Evolutionary conservation across 1,139 yeast species (phyloP), one percentile per base, ranked within the genome.

Genomic region (Debaryomycetaceae sp.): DNA sequence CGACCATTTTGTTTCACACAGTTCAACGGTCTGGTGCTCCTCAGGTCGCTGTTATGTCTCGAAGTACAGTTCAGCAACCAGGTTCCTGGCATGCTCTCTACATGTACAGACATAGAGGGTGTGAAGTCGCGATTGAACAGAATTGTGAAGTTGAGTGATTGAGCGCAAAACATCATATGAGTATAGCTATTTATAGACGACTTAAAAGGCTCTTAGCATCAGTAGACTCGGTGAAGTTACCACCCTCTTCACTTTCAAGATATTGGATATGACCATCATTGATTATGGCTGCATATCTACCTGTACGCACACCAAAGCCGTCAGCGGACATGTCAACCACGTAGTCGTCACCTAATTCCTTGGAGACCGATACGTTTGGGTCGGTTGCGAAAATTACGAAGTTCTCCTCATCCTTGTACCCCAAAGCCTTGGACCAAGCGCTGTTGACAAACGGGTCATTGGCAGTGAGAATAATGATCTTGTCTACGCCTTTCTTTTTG

Each of bases 351-450:
- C 93, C 95, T 52, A 83, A 69, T 42, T 80, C 68, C 58, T 74
- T 70, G 45, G 89, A 78, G 58, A 87, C 82, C 36, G 68, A 66
- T 43, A 83, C 83, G 47, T 77, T 78, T 39, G 88, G 81, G 63
- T 90, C 97, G 51, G 85, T 72, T 42, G 84, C 96, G 62, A 87
- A 87, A 55, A 83, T 75, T 47, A 85, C 63, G 48, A 57, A 68
- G 48, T 66, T 76, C 60, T 54, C 70, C 50, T 71, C 76, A 52
- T 70, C 80, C 51, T 67, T 68, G 56, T 66, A 71, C 37, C 82
- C 81, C 45, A 87, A 70, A 17, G 82, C 80, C 68, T 85, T 86
- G 51, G 87, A 91, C 95, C 95, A 87, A 36, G 95, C 95, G 51
- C 79, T 70, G 63, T 74, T 72, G 46, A 89, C 95, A 61, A 88